These are phyloP conservation scores for Celoporthe dispersa DNA, from an alignment of 2,329 filamentous ascomycete species.

Conservation along the genomic window DNA sequence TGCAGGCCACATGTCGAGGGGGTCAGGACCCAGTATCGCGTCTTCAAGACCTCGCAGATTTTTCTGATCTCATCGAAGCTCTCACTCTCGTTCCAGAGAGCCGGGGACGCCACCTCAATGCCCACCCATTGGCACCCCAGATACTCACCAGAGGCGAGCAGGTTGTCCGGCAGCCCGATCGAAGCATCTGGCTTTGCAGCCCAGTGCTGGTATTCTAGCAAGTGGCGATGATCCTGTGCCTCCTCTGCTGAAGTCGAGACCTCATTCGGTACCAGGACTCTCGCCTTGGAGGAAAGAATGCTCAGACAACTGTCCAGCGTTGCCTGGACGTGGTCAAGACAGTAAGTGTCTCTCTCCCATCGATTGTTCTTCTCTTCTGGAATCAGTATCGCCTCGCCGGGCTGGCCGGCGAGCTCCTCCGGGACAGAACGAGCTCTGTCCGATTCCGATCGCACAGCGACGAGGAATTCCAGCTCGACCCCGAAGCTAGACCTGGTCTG, in stretches of 20 bases:
- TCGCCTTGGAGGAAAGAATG: not conserved
- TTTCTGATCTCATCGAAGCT: not conserved
- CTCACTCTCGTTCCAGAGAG: not conserved
- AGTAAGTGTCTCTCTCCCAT: not conserved
- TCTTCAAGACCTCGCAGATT: not conserved
- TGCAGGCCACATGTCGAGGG: conserved; percentile 4
- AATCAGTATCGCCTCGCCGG: not conserved
- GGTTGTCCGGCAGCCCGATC: not conserved
- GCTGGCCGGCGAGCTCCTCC: not conserved
- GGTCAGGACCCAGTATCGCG: not conserved
- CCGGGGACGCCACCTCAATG: conserved; percentile 4
- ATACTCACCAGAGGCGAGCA: not conserved
- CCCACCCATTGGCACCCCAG: not conserved
- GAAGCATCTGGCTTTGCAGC: not conserved
- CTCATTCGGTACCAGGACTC: not conserved
- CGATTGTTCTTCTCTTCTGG: not conserved
- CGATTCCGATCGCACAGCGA: not conserved
- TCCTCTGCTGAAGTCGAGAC: not conserved
- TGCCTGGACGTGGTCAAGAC: not conserved
- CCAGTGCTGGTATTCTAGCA: not conserved
- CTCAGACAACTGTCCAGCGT: not conserved
- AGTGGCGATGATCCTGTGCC: not conserved
- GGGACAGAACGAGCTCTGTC: not conserved
- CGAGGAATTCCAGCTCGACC: conserved; percentile 9
- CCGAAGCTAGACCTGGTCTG: conserved; percentile 6